Conservation (phyloP, 2,329 filamentous ascomycete species). For the Atkinsonella texensis region DNA sequence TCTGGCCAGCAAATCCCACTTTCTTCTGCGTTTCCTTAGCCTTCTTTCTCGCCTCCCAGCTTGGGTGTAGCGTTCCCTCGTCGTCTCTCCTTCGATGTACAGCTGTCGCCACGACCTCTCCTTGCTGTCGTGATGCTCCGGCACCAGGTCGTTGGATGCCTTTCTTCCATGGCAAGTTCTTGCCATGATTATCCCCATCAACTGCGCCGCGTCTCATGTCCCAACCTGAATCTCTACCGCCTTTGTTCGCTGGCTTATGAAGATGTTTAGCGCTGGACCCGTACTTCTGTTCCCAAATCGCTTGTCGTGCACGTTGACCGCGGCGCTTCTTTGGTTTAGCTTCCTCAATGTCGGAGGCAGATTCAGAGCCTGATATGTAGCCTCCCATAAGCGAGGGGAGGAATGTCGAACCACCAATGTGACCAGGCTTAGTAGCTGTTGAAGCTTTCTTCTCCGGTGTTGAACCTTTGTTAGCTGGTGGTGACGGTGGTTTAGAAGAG, state of each 20-base stretch:
- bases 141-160: conserved; percentile 28
- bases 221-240: conserved; percentile 40
- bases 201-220: conserved; percentile 45
- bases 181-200: conserved; percentile 24
- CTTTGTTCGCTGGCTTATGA: conserved; percentile 24
- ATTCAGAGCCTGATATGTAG: conserved; percentile 67
- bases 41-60: conserved; percentile 15
- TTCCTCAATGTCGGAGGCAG: conserved; percentile 53
- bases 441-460: conserved; percentile 8
- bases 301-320: conserved; percentile 66
- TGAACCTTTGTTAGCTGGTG: conserved; percentile 13
- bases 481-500: conserved; percentile 17
- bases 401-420: conserved; percentile 42
- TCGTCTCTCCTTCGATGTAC: conserved; percentile 31
- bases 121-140: not conserved
- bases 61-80: conserved; percentile 40
- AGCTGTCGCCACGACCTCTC: conserved; percentile 11
- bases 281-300: conserved; percentile 72
- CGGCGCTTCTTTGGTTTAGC: conserved; percentile 57
- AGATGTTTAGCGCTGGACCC: conserved; percentile 59
- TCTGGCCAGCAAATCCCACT: conserved; percentile 12
- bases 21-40: conserved; percentile 12
- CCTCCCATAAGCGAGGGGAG: conserved; percentile 67
- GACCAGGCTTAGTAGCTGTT: conserved; percentile 10
- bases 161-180: conserved; percentile 40